Conservation (phyloP, 2,329 filamentous ascomycete species). For the Ascochyta koolunga region DNA sequence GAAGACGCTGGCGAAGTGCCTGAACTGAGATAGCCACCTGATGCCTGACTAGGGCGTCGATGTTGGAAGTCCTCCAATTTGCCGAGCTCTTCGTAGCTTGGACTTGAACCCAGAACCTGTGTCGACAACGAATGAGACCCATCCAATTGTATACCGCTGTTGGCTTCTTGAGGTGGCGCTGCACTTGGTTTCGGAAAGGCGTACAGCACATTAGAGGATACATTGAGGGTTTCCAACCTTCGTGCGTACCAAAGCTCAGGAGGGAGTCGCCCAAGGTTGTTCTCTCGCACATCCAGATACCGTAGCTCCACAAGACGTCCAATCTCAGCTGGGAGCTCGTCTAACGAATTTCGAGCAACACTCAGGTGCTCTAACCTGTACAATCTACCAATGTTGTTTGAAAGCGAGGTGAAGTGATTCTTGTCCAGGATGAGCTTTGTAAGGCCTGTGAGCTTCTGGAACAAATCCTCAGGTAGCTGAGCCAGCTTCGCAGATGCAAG, state of each 20-base stretch:
- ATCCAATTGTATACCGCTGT: constrained; percentile 43
- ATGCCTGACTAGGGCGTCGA: constrained; percentile 84
- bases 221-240: constrained; percentile 87
- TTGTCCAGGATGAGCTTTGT: constrained; percentile 89
- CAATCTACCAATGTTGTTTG: constrained; percentile 82
- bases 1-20: constrained; percentile 71
- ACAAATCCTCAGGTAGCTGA: constrained; percentile 83
- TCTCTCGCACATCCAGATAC: constrained; percentile 87
- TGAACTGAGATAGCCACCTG: constrained; percentile 75
- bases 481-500: constrained; percentile 90
- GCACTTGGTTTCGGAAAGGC: constrained; percentile 85
- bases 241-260: constrained; percentile 96
- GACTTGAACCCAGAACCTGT: constrained; percentile 55
- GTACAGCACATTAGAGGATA: constrained; percentile 92
- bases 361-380: constrained; percentile 88
- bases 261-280: constrained; percentile 88
- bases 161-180: constrained; percentile 62
- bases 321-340: constrained; percentile 82
- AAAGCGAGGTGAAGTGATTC: constrained; percentile 93
- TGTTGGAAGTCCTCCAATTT: constrained; percentile 66
- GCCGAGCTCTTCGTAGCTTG: constrained; percentile 79
- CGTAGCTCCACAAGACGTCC: constrained; percentile 84
- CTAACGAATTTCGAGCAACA: constrained; percentile 89
- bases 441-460: constrained; percentile 84
- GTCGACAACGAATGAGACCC: constrained; percentile 55